phyloP scores from a whole-genome alignment of 179 eudicot genomes.

The Monotropa hypopitys region DNA sequence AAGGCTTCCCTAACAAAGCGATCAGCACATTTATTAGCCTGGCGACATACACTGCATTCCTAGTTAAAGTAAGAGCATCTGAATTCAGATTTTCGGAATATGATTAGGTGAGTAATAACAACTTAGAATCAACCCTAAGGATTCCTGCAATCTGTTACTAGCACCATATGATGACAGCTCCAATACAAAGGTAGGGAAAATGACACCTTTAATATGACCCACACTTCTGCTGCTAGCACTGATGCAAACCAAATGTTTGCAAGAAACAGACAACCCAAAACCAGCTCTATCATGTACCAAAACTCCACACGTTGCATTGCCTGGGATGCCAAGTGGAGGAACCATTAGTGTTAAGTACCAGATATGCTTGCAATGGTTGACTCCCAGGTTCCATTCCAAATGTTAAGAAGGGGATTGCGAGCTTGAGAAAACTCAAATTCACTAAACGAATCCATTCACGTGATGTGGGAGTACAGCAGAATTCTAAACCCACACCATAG shows the following conservation, averaged over 20 bases:
- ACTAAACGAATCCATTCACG: neutral
- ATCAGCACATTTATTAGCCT: neutral
- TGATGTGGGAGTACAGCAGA: neutral
- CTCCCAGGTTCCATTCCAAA: neutral
- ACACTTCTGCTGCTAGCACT: neutral
- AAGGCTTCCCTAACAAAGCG: neutral
- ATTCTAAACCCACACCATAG: neutral
- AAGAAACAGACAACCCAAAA: neutral
- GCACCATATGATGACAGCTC: neutral
- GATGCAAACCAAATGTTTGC: neutral
- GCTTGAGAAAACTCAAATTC: neutral
- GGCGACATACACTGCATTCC: neutral
- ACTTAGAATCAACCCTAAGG: neutral
- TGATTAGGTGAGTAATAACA: neutral
- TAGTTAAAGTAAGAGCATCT: neutral
- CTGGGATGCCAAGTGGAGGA: neutral
- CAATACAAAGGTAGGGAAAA: neutral
- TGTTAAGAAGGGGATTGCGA: neutral
- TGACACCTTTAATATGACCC: neutral
- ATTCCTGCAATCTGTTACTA: neutral
- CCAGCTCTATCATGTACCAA: neutral
- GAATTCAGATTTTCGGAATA: neutral
- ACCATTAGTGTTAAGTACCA: neutral
- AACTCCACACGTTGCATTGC: neutral
- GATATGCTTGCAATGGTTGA: neutral